Percentiles rank a stretch among this genome's conserved stretches.
Conservation (phyloP, 805 yeast species). For the Yamadazyma nakazawae region DNA sequence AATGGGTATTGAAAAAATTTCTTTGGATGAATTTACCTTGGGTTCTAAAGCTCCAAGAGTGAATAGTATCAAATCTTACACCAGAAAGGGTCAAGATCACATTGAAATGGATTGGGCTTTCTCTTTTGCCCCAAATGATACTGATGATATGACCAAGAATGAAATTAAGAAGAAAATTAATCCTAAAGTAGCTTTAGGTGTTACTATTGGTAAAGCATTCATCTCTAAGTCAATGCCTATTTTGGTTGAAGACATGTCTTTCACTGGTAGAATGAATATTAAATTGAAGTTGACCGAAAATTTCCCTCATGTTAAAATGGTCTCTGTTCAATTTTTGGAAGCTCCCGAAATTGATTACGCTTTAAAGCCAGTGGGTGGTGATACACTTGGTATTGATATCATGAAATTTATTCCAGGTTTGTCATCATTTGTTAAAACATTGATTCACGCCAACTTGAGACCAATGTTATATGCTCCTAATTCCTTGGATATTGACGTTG, state of each 20-base stretch:
- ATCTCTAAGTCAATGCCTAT: conserved; percentile 75
- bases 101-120: conserved; percentile 85
- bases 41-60: conserved; percentile 81
- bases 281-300: conserved; percentile 57
- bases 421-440: conserved; percentile 63
- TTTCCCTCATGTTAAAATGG: conserved; percentile 77
- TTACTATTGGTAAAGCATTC: conserved; percentile 76
- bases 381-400: conserved; percentile 79
- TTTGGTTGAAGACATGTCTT: conserved; percentile 76
- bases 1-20: conserved; percentile 70
- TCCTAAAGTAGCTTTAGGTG: conserved; percentile 80
- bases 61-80: conserved; percentile 67
- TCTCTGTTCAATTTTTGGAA: conserved; percentile 69
- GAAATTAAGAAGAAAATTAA: conserved; percentile 68
- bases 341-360: conserved; percentile 78
- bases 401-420: conserved; percentile 84
- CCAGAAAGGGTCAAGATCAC: conserved; percentile 61
- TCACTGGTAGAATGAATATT: conserved; percentile 64
- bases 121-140: conserved; percentile 77
- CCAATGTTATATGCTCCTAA: conserved; percentile 85
- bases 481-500: conserved; percentile 70
- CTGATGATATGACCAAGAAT: conserved; percentile 77
- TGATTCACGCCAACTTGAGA: conserved; percentile 66
- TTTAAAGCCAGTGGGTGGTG: conserved; percentile 86
- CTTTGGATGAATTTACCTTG: conserved; percentile 72